Conservation (phyloP, 345 rosid species). For the Eucalyptus shirleyi region DNA sequence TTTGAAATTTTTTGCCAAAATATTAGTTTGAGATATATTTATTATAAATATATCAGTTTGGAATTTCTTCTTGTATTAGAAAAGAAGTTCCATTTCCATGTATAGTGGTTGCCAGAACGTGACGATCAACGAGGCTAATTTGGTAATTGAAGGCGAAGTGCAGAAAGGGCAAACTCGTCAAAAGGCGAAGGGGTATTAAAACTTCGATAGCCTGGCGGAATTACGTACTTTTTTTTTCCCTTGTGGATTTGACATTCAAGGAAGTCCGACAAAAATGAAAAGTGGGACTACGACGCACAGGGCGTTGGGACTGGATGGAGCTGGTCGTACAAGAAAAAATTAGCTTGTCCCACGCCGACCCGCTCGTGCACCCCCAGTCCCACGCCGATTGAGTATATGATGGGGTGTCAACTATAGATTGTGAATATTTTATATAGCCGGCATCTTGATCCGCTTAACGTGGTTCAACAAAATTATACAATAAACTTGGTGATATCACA, state of each 20-base stretch:
- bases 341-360: neutral
- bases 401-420: neutral
- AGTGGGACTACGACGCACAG: neutral
- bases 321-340: no score
- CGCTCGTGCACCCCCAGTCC: no score
- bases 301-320: no score
- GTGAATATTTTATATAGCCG: neutral
- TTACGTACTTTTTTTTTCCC: neutral
- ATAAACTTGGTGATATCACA: neutral
- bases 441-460: neutral
- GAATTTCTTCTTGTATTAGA: no score
- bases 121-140: neutral
- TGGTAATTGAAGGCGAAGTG: neutral
- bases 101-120: neutral
- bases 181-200: neutral
- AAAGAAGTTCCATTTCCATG: neutral
- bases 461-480: neutral
- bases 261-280: neutral
- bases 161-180: neutral
- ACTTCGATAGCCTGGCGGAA: neutral
- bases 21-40: no score
- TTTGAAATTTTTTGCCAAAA: no score
- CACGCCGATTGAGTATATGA: no score
- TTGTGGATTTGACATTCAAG: no score
- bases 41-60: fast-evolving